Conservation (phyloP, 129 eudicot species). For the Centaurea solstitialis region DNA sequence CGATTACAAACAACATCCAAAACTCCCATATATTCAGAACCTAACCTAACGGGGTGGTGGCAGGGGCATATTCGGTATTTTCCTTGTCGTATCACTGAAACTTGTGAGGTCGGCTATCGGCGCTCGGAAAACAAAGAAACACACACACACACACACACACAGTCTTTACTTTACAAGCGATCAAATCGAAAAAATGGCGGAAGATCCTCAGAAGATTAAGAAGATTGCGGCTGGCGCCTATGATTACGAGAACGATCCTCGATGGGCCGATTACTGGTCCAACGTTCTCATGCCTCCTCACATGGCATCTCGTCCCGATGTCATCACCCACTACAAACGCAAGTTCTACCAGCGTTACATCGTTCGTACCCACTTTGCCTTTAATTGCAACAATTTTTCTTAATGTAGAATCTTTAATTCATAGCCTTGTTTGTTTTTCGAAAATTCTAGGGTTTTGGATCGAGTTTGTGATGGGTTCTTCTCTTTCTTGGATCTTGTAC, state of each 20-base stretch:
- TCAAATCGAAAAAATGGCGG: slow-evolving; percentile 39
- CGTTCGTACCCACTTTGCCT: slow-evolving; percentile 27
- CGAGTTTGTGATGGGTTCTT: neutral
- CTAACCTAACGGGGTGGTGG: neutral
- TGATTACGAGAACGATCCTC: slow-evolving; percentile 78
- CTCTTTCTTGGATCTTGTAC: neutral
- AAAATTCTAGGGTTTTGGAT: neutral
- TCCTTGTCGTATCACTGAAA: neutral
- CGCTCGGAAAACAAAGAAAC: slow-evolving; percentile 9
- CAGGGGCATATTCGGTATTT: neutral
- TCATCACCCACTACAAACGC: slow-evolving; percentile 71
- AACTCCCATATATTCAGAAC: no score
- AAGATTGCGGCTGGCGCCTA: slow-evolving; percentile 75
- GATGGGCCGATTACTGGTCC: slow-evolving; percentile 94
- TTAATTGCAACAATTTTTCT: neutral
- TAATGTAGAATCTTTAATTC: neutral
- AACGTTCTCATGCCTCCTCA: slow-evolving; percentile 82
- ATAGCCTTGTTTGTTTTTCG: neutral
- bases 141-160: neutral
- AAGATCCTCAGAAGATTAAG: slow-evolving; percentile 71
- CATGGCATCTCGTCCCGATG: slow-evolving; percentile 70
- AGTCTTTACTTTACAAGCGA: neutral
- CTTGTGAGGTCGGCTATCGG: slow-evolving; percentile 1
- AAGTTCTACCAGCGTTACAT: slow-evolving; percentile 90
- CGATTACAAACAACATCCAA: no score